Base-by-base conservation (phyloP, 1,139 yeast species). In the Debaryomycetaceae sp. region DNA sequence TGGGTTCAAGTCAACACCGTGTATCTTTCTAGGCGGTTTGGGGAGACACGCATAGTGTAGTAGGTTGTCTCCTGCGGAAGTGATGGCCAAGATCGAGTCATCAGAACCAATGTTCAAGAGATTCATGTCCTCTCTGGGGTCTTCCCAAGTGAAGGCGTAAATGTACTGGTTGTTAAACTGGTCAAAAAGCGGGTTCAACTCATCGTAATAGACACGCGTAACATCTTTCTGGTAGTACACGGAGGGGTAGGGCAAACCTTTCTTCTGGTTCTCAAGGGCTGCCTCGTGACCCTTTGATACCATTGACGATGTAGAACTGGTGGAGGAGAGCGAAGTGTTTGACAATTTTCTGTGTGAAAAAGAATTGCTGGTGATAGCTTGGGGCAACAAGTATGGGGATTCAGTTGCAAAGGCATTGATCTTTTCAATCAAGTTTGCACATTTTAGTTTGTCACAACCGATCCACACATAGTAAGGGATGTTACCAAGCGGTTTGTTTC, bases 121-220 rank as follows among this genome's bases (percentile, higher is more conserved):
- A 27, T 69, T 67, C 41, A 77, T 72, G 56, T 83, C 95, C 56
- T 82, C 93, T 36, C 83, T 70, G 20, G 94, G 94, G 51, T 83
- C 94, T 57, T 83, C 95, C 95, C 95, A 83, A 7, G 93, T 83
- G 57, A 83, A 83, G 3, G 94, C 89, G 50, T 83, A 83, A 37
- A 83, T 83, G 53, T 82, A 83, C 56, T 83, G 88, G 50, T 81
- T 70, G 37, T 72, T 76, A 62, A 83, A 83, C 53, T 83, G 89
- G 29, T 71, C 73, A 49, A 80, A 80, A 46, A 71, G 72, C 8
- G 82, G 75, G 45, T 75, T 75, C 43, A 75, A 56, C 45, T 81
- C 89, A 54, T 83, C 86, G 48, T 78, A 83, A 56, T 78, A 83
- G 24, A 83, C 88, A 49, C 94, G 70, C 82, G 89, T 83, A 16